Percentiles rank a stretch among this genome's conserved stretches.
Evolutionary conservation across 345 rosid genomes (phyloP).

Genomic region (Triadica sebifera): DNA sequence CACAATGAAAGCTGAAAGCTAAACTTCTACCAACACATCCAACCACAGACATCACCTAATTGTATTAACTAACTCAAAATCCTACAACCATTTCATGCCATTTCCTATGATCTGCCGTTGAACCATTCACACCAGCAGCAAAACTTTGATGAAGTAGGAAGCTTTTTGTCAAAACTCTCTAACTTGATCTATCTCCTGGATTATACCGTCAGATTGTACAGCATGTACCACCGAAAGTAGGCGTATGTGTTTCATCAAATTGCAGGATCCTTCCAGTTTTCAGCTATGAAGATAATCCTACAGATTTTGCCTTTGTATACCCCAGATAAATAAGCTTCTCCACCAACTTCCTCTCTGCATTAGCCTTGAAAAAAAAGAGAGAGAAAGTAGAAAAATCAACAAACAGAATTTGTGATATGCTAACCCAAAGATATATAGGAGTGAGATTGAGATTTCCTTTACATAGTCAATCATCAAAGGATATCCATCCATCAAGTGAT

Average conservation of each 20-base stretch:
- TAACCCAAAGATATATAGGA: background rate
- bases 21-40: background rate
- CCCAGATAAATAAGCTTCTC: constrained; percentile 72
- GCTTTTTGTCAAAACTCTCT: background rate
- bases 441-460: background rate
- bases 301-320: constrained; percentile 46
- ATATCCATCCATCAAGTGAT: background rate
- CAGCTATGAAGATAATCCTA: constrained; percentile 5
- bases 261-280: background rate
- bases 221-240: background rate
- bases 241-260: background rate
- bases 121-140: background rate
- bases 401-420: background rate
- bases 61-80: background rate
- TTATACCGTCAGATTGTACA: background rate
- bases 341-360: constrained; percentile 71
- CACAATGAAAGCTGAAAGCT: background rate
- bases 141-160: background rate
- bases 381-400: background rate
- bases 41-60: background rate
- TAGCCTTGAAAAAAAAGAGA: constrained; percentile 42
- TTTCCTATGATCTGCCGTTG: background rate
- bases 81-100: background rate
- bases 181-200: background rate
- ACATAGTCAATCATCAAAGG: too few relatives aligned